Percentiles rank a stretch among this genome's conserved stretches.
Conservation (phyloP, 2,329 filamentous ascomycete genomes). For the Chalaropsis ovoidea region DNA sequence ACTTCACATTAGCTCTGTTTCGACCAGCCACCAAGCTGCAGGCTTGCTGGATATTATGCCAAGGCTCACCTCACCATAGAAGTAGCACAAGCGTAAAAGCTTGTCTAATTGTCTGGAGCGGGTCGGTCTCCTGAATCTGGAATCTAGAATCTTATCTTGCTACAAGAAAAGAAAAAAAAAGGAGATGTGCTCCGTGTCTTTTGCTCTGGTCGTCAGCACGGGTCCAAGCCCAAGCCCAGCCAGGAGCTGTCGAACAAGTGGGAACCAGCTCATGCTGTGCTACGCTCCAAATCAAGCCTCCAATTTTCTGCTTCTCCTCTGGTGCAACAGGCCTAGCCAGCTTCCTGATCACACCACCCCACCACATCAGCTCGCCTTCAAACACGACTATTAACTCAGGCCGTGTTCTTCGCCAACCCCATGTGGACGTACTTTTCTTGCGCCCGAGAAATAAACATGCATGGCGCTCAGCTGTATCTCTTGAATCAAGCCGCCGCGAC, state of each 20-base stretch:
- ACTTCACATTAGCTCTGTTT: not conserved
- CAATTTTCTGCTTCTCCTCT: not conserved
- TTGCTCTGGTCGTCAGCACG: too few relatives aligned
- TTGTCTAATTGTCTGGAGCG: not conserved
- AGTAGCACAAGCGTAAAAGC: not conserved
- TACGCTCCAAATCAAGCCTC: slow-evolving; percentile 1
- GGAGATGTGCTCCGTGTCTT: not conserved
- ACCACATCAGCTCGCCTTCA: not conserved
- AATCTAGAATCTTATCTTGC: not conserved
- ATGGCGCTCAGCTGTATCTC: not conserved
- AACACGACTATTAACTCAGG: not conserved
- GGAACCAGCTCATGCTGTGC: not conserved
- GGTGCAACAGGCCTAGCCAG: not conserved
- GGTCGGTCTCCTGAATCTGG: not conserved
- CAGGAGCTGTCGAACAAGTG: slow-evolving; percentile 1
- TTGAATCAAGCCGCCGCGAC: not conserved
- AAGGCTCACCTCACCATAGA: not conserved
- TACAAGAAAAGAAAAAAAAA: not conserved
- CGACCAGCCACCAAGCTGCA: not conserved
- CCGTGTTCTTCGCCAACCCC: not conserved
- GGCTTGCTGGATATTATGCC: not conserved
- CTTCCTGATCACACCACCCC: not conserved
- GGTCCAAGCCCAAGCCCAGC: not conserved
- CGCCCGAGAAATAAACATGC: not conserved
- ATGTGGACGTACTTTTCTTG: not conserved